Evolutionary conservation across 2,329 filamentous ascomycete species (phyloP), one percentile per base, ranked within the genome.

Genomic region (Hymenoscyphus occultus): DNA sequence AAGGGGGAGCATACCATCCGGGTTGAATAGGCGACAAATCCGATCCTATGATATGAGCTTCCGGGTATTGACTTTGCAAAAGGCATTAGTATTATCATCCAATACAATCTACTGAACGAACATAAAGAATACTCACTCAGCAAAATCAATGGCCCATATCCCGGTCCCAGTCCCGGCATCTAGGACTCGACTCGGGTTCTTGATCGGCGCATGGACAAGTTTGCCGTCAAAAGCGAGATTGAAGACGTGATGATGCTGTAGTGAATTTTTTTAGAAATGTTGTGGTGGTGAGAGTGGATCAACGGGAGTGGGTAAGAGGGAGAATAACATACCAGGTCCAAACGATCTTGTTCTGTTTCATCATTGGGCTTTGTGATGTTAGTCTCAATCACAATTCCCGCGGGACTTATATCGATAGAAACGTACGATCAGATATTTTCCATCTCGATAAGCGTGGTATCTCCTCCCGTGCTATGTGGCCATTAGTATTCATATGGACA

Each of bases 11-110:
- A 10, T 68, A 70, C 68, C 70, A 73, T 12, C 67, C 67, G 16
- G 71, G 71, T 61, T 73, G 71, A 42, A 72, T 72, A 10, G 71
- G 71, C 2, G 70, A 72, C 2, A 73, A 56, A 58, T 73, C 71
- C 9, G 61, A 68, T 5, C 71, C 71, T 39, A 72, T 66, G 7
- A 73, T 67, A 59, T 71, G 62, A 2, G 71, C 60, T 13, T 58
- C 62, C 5, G 71, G 71, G 56, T 66, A 67, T 60, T 70, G 68
- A 51, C 65, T 67, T 6, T 22, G 5, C n/a, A 45, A 56, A n/a
- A 22, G 62, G n/a, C 10, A 19, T 54, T 54, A 32, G 54, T 35
- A n/a, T 13, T 5, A 19, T 39, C 51, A 14, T 22, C 32, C 5
- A 5, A 28, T 32, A 31, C 10, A 35, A 2, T 35, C 9, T 39